These are phyloP conservation scores for Mycena leptocephala DNA, from an alignment of 768 basidiomycete species.

Conservation along the genomic window DNA sequence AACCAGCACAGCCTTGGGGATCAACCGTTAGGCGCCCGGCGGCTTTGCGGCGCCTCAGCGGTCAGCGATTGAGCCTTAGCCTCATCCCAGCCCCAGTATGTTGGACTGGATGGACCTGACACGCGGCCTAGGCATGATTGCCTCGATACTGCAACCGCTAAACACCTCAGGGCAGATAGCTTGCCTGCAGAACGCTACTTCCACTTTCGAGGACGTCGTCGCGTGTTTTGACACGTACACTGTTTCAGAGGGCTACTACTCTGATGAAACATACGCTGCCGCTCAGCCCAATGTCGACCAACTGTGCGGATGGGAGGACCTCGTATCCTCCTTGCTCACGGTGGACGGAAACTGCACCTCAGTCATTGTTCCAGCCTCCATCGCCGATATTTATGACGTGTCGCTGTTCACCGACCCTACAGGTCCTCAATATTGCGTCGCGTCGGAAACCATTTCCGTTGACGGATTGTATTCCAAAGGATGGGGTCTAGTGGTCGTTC, in stretches of 20 bases:
- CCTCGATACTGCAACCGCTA: background rate
- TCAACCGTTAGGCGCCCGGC: no score
- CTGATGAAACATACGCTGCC: slow-evolving; percentile 44
- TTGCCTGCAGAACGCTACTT: slow-evolving; percentile 18
- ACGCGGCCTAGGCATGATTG: background rate
- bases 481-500: slow-evolving; percentile 56
- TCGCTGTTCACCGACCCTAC: slow-evolving; percentile 43
- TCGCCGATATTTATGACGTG: slow-evolving; percentile 47
- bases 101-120: slow-evolving; percentile 4
- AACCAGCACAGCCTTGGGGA: no score
- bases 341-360: slow-evolving; percentile 51
- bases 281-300: slow-evolving; percentile 51
- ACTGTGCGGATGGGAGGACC: slow-evolving; percentile 47
- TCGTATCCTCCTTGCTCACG: slow-evolving; percentile 45
- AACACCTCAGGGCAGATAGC: slow-evolving; percentile 18
- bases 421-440: slow-evolving; percentile 50
- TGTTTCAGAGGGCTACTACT: slow-evolving; percentile 47
- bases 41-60: background rate
- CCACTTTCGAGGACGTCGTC: slow-evolving; percentile 42
- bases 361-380: slow-evolving; percentile 44
- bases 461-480: slow-evolving; percentile 46
- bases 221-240: slow-evolving; percentile 52
- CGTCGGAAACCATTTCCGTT: slow-evolving; percentile 43
- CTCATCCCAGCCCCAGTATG: background rate
- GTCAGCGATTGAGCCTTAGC: background rate